Conservation (phyloP, 1,284 basidiomycete species). For the Peniophora sp. region DNA sequence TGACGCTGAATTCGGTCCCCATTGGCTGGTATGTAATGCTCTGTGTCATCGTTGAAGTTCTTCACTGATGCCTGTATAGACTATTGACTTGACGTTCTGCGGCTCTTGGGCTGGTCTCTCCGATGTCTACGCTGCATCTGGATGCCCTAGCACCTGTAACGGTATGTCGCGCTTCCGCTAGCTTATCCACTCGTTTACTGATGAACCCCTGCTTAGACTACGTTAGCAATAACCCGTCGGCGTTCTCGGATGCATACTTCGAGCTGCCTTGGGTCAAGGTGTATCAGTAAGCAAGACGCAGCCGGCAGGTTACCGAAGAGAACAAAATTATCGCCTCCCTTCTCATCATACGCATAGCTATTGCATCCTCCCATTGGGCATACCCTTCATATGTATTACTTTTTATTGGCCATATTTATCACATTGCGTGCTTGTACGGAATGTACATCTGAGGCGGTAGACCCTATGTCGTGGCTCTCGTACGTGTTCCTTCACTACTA, state of each 20-base stretch:
- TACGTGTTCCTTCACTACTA: too few species aligned
- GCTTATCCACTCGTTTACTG: slow-evolving; percentile 3
- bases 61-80: too few species aligned
- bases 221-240: slow-evolving; percentile 35
- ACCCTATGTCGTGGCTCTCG: too few species aligned
- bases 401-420: too few species aligned
- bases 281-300: slow-evolving; percentile 10
- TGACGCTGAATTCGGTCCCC: slow-evolving; percentile 39
- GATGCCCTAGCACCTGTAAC: slow-evolving; percentile 43
- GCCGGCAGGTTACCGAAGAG: too few species aligned
- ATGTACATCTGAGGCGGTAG: too few species aligned
- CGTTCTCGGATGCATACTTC: slow-evolving; percentile 43
- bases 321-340: too few species aligned
- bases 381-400: too few species aligned
- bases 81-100: slow-evolving; percentile 25
- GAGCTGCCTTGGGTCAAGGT: slow-evolving; percentile 27
- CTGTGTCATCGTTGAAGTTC: too few species aligned
- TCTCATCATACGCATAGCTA: too few species aligned
- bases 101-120: slow-evolving; percentile 50
- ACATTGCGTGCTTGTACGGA: too few species aligned
- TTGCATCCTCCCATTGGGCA: too few species aligned
- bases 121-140: slow-evolving; percentile 31
- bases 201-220: slow-evolving; percentile 18
- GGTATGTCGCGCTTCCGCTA: slow-evolving; percentile 22
- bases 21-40: slow-evolving; percentile 8